Base-by-base conservation (phyloP, 345 rosid genomes). In the Streptanthus diversifolius region DNA sequence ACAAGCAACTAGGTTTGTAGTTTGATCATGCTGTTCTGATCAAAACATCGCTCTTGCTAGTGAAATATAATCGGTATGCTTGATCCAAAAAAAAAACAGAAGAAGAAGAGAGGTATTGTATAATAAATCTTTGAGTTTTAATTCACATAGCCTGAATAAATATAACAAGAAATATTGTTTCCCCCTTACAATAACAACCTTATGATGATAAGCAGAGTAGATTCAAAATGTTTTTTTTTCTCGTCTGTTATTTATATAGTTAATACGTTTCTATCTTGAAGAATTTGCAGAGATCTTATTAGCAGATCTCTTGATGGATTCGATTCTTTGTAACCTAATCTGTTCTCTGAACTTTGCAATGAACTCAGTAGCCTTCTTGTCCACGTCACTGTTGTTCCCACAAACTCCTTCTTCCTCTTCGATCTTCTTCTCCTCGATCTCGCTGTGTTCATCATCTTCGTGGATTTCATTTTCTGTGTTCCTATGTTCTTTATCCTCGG, bases 321-420 rank as follows among this genome's bases (percentile, higher is more conserved):
- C 96, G 21, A 90, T 95, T 78, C 98, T 87, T 62, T 95, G 99
- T 36, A 95, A 91, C 86, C 98, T 85, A 62, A 95, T 95, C 68
- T 95, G 99, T 85, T 95, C 99, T 70, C 99, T 87, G 83, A 92
- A 87, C 81, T 86, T 92, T n/a, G 98, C 93, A 71, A 95, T 95
- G 84, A 95, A 95, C 80, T 90, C 98, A 62, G 84, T 97, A 0
- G 99, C 99, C 63, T 90, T 89, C 92, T 86, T 88, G 59, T 95
- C 97, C 13, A 95, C 99, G 64, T 95, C 99, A 8, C 90, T 73
- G 53, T 43, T 73, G 68, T 78, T 66, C 5, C 72, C 72, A 72
- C 35, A 55, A 1, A 57, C 73, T 52, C 55, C 86, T 70, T 79
- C 81, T 29, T 74, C 77, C 25, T 73, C 70, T 37, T 4, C 59